These are phyloP conservation scores for Hyaloscypha variabilis DNA, from an alignment of 495 filamentous ascomycete genomes.

Conservation along the genomic window DNA sequence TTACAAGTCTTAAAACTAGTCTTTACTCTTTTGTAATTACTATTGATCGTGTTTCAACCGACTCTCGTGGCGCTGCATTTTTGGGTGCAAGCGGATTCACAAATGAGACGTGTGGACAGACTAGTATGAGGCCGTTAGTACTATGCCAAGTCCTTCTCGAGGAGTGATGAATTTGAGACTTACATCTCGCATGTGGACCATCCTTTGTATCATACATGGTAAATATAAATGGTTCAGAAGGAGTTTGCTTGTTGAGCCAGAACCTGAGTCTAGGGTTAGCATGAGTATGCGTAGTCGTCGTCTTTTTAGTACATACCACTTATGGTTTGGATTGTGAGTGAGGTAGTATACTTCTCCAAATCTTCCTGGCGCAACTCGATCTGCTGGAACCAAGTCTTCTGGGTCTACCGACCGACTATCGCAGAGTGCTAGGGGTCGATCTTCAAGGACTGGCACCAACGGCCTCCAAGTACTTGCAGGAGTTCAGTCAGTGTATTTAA, in stretches of 20 bases:
- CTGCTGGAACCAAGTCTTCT: slow-evolving; percentile 21
- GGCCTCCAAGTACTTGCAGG: slow-evolving; percentile 22
- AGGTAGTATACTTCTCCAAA: slow-evolving; percentile 28
- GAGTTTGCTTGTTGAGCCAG: slow-evolving; percentile 27
- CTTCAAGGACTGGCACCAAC: slow-evolving; percentile 23
- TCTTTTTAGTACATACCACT: slow-evolving; percentile 13
- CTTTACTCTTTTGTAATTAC: slow-evolving; percentile 7
- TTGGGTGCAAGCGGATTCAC: neutral
- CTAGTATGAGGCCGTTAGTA: neutral
- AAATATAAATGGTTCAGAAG: slow-evolving; percentile 23
- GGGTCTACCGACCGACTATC: slow-evolving; percentile 25
- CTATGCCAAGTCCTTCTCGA: neutral
- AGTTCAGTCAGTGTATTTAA: neutral
- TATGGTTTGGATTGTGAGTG: slow-evolving; percentile 23
- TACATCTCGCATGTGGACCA: slow-evolving; percentile 23
- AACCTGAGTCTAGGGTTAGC: neutral
- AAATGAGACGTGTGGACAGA: slow-evolving; percentile 5
- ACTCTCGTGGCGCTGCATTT: neutral
- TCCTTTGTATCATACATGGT: slow-evolving; percentile 27
- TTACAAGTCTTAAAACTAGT: too few species aligned
- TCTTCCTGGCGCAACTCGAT: slow-evolving; percentile 16
- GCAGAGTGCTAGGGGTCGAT: slow-evolving; percentile 26
- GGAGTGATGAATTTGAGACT: neutral
- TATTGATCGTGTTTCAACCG: slow-evolving; percentile 1
- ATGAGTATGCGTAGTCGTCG: too few species aligned